Base-by-base conservation (phyloP, 768 basidiomycete species). In the Tephrocybe sp. region DNA sequence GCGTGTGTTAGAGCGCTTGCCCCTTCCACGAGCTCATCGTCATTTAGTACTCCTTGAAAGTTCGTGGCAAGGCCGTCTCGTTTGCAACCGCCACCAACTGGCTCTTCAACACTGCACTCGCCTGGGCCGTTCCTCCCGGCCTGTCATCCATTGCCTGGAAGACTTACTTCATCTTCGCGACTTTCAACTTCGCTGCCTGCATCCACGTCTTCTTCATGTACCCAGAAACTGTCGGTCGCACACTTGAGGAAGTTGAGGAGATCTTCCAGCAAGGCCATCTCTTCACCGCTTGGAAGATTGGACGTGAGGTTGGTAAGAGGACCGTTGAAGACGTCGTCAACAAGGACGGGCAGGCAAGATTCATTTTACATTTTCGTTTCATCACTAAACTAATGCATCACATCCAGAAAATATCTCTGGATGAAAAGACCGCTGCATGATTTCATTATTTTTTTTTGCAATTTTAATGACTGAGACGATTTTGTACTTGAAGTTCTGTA, bases 221-320 rank as follows among this genome's bases (percentile, higher is more conserved):
- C 76, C 89, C 88, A 11, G 89, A 90, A 67, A 88, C 87, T 2
- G 82, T 83, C 12, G 82, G 83, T 3, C 76, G 86, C 0, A 80
- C 85, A 2, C 78, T 91, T 8, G 89, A 91, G 67, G 88, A 91
- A 66, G 77, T 90, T 36, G 89, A 91, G 62, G 88, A 84, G 4
- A 79, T 90, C 56, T 90, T 91, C 72, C 68, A 72, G 4, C 79
- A 84, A 58, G 86, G 86, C 0, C 81, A 90, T 58, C 63, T 68
- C 26, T 90, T 85, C 68, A 73, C 81, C 15, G 87, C 89, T 4
- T 90, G 89, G 88, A 78, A 76, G 54, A 77, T 88, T 55, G 73
- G 74, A 33, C 75, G 77, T 55, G 66, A 81, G 30, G 81, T 85
- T 21, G 86, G 86, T 4, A 80, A 74, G 75, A 83, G 76, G 76